phyloP scores from a whole-genome alignment of 495 filamentous ascomycete species.

The Xylaria nigripes region DNA sequence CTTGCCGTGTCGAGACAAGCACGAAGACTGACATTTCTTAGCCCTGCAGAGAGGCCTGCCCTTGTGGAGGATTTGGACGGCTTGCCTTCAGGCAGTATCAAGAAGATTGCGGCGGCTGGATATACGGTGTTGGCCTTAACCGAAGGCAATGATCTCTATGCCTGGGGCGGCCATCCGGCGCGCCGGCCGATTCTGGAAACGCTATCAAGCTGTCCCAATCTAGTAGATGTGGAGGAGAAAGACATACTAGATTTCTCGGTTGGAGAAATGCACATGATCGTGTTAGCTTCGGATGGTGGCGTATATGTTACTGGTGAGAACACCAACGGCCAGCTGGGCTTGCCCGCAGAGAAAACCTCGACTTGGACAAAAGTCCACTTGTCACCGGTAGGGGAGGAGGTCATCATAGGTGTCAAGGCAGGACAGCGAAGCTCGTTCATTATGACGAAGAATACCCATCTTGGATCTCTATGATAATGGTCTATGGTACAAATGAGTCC shows the following conservation, averaged over 20 bases:
- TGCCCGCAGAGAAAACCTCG: slow-evolving; percentile 15
- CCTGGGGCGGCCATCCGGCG: slow-evolving; percentile 48
- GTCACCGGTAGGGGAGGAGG: slow-evolving; percentile 17
- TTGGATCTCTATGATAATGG: slow-evolving; percentile 30
- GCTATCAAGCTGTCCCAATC: slow-evolving; percentile 23
- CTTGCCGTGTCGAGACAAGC: background rate
- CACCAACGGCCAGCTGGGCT: slow-evolving; percentile 52
- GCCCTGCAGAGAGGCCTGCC: slow-evolving; percentile 36
- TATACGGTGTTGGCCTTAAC: slow-evolving; percentile 52
- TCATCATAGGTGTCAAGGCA: slow-evolving; percentile 35
- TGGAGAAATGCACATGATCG: slow-evolving; percentile 51
- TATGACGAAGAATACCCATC: slow-evolving; percentile 17
- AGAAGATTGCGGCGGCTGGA: slow-evolving; percentile 47
- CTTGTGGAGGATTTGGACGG: slow-evolving; percentile 41
- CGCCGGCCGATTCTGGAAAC: slow-evolving; percentile 13
- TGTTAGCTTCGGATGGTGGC: slow-evolving; percentile 40
- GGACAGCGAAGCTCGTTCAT: slow-evolving; percentile 41
- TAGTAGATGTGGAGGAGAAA: slow-evolving; percentile 31
- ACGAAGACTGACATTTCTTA: slow-evolving; percentile 14
- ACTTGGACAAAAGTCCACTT: slow-evolving; percentile 31
- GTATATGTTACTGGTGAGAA: slow-evolving; percentile 51
- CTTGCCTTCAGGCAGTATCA: slow-evolving; percentile 42
- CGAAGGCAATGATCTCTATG: slow-evolving; percentile 49
- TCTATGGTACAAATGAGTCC: slow-evolving; percentile 34
- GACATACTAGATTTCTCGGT: slow-evolving; percentile 49